Evolutionary conservation across 192 early-diverging fungal genomes (phyloP).

Genomic region (Backusella australiensis): DNA sequence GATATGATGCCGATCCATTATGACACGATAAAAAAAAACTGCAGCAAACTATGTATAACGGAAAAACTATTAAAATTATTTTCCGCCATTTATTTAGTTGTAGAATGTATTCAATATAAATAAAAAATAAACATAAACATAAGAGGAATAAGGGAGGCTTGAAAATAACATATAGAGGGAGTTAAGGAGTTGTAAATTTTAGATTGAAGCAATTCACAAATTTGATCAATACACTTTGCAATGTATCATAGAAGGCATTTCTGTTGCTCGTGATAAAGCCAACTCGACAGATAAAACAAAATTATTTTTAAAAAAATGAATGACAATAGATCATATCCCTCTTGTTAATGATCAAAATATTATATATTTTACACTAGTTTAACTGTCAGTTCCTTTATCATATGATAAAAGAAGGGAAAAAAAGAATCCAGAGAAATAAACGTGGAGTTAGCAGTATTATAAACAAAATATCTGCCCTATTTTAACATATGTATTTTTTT

Average conservation of each 20-base stretch:
- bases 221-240: background rate
- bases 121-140: background rate
- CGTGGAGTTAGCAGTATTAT: background rate
- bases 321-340: background rate
- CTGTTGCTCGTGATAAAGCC: background rate
- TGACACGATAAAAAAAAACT: background rate
- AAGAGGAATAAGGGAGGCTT: background rate
- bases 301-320: background rate
- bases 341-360: too few relatives aligned
- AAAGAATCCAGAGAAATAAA: background rate
- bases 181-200: background rate
- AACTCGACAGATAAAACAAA: background rate
- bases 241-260: background rate
- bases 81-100: background rate
- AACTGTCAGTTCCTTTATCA: background rate
- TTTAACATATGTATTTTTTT: background rate
- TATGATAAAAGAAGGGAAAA: background rate
- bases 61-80: background rate
- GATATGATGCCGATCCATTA: background rate
- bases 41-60: background rate
- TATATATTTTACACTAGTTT: too few relatives aligned
- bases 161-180: background rate
- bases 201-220: background rate
- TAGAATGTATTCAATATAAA: background rate
- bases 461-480: background rate